These are phyloP conservation scores for Calophaca sinica DNA, from an alignment of 306 rosid genomes.

Conservation along the genomic window DNA sequence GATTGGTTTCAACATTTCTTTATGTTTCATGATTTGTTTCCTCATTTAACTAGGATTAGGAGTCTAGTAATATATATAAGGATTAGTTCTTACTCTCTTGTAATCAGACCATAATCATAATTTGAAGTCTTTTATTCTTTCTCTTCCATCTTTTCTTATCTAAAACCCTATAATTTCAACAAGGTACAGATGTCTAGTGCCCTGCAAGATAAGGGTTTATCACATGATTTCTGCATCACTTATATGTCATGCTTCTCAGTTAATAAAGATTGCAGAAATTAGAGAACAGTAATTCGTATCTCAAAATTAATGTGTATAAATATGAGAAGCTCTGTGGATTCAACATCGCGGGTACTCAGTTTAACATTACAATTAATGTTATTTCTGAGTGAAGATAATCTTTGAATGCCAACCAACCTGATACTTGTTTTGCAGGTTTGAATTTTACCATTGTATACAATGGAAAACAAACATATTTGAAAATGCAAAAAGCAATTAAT, in stretches of 20 bases:
- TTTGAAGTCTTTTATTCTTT: background rate
- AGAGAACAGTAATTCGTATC: constrained; percentile 23
- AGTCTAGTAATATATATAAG: background rate
- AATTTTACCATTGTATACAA: constrained; percentile 17
- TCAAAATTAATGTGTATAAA: background rate
- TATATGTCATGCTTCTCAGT: constrained; percentile 10
- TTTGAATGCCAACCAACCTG: constrained; percentile 16
- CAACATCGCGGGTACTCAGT: background rate
- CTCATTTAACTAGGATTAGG: background rate
- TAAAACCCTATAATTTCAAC: background rate
- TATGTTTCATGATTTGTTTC: background rate
- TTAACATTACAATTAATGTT: background rate
- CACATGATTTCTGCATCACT: constrained; percentile 2
- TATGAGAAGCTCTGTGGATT: constrained; percentile 8
- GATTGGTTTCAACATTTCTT: too few relatives aligned
- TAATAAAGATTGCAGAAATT: constrained; percentile 25
- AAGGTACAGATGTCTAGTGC: background rate
- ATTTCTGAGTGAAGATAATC: constrained; percentile 24
- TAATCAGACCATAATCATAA: background rate
- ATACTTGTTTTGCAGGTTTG: background rate
- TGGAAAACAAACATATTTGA: constrained; percentile 26
- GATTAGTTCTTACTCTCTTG: background rate
- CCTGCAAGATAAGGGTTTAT: background rate
- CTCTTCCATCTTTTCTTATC: background rate
- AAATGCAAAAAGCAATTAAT: constrained; percentile 35